Conservation (phyloP, 192 early-diverging fungal genomes). For the Entomortierella chlamydospora region DNA sequence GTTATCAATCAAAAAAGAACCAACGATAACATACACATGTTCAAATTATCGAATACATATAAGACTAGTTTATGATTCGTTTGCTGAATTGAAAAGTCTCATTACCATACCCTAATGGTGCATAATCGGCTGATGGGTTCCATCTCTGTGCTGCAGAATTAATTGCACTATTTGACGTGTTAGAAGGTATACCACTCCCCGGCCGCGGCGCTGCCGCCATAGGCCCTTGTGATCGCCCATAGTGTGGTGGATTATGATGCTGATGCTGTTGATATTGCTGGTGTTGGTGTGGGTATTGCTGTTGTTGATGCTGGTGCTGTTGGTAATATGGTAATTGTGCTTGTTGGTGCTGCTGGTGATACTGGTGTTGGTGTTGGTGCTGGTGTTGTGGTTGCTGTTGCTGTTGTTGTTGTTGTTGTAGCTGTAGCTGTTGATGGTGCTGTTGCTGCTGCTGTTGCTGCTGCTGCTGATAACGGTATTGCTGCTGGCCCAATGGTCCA, state of each 20-base stretch:
- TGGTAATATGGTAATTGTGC: not conserved
- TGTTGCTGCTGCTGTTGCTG: not conserved
- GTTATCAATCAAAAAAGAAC: no score
- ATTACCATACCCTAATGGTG: not conserved
- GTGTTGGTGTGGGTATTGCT: not conserved
- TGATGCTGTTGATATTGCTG: not conserved
- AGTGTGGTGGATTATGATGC: not conserved
- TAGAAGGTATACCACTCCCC: not conserved
- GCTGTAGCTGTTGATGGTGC: not conserved
- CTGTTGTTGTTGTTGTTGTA: not conserved
- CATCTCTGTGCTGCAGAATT: slow-evolving; percentile 3
- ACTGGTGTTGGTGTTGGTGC: not conserved
- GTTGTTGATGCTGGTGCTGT: not conserved
- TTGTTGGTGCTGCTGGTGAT: not conserved
- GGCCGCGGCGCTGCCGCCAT: not conserved
- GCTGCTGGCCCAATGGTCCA: not conserved
- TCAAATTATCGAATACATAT: no score
- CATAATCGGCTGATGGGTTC: slow-evolving; percentile 9
- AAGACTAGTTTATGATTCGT: not conserved
- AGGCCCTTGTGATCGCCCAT: not conserved
- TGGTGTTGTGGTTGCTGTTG: not conserved
- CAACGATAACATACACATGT: no score
- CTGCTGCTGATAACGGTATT: not conserved
- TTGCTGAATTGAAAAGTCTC: not conserved
- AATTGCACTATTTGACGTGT: not conserved